Evolutionary conservation across 2,329 filamentous ascomycete species (phyloP), one percentile per base, ranked within the genome.

Genomic region (Alternaria arbusti): DNA sequence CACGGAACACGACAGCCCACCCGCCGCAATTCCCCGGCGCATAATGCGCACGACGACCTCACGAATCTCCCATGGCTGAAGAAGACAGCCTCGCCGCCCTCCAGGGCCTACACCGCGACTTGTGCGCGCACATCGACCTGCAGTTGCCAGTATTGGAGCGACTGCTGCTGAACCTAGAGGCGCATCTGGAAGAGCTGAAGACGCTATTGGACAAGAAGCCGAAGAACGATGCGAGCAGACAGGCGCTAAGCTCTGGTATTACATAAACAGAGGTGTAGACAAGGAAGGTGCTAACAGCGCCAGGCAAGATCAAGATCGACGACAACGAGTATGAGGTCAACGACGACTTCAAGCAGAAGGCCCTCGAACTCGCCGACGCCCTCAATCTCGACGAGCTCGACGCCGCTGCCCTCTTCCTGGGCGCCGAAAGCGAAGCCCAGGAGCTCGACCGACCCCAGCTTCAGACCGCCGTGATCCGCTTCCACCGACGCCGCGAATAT

Each of bases 301-400:
- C 70, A 96, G 94, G 92, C 61, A 94, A 92, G 77, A 85, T 98
- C 70, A 88, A 84, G 32, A 82, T 97, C 62, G 87, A 88, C 70
- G 90, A 89, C 66, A 86, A 88, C 32, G 88, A 94, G 73, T 98
- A 93, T 79, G 84, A 86, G 22, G 84, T 99, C 82, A 97, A 97
- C 80, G 87, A 92, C 59, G 90, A 93, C 66, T 98, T 99, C 80
- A 89, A 95, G 75, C 91, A 97, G 79, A 89, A 91, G 70, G 88
- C 90, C 23, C 85, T 97, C 30, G 88, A 93, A 72, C 85, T 99
- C 40, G 92, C 95, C 59, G 94, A 98, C 79, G 92, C 93, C 70
- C 85, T 97, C 65, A 90, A 97, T 73, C 85, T 99, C 56, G 94
- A 99, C 81, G 96, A 99, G 80, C 78, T 97, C 61, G 88, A 96